phyloP scores from a whole-genome alignment of 257 asterid species.

The Eustoma russellianum region DNA sequence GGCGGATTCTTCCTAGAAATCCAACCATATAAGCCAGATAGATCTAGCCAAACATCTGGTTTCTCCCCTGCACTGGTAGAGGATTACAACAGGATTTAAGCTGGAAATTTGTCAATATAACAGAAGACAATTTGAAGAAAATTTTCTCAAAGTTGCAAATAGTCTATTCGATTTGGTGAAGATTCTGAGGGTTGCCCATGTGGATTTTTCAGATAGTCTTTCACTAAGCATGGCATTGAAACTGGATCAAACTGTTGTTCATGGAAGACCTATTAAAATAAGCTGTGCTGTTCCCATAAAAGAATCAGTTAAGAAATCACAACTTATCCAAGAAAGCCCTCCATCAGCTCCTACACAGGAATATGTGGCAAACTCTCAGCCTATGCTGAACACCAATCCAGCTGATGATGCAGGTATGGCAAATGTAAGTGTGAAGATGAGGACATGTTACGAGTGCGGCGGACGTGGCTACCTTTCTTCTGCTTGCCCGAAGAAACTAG shows the following conservation, averaged over 20 bases:
- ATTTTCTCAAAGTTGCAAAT: slow-evolving; percentile 42
- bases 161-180: slow-evolving; percentile 69
- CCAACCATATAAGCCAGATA: slow-evolving; percentile 62
- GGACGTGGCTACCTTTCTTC: slow-evolving; percentile 79
- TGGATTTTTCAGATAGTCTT: slow-evolving; percentile 55
- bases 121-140: slow-evolving; percentile 64
- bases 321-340: neutral
- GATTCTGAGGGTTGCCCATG: slow-evolving; percentile 89
- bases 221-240: slow-evolving; percentile 58
- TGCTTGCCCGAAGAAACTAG: slow-evolving; percentile 55
- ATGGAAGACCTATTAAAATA: slow-evolving; percentile 78
- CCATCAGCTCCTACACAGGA: too few relatives aligned
- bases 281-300: slow-evolving; percentile 64
- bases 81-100: slow-evolving; percentile 80
- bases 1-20: slow-evolving; percentile 79
- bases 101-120: slow-evolving; percentile 78
- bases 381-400: slow-evolving; percentile 7
- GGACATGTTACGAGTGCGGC: slow-evolving; percentile 84
- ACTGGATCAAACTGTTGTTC: slow-evolving; percentile 60
- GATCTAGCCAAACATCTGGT: slow-evolving; percentile 34
- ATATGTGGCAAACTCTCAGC: too few relatives aligned
- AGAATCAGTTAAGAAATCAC: slow-evolving; percentile 23
- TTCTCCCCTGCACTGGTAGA: slow-evolving; percentile 57
- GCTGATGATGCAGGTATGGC: slow-evolving; percentile 13
- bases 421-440: slow-evolving; percentile 52